Evolutionary conservation across 225 moss, liverwort and hornwort genomes (phyloP).

Genomic region (Pseudoscleropodium purum): DNA sequence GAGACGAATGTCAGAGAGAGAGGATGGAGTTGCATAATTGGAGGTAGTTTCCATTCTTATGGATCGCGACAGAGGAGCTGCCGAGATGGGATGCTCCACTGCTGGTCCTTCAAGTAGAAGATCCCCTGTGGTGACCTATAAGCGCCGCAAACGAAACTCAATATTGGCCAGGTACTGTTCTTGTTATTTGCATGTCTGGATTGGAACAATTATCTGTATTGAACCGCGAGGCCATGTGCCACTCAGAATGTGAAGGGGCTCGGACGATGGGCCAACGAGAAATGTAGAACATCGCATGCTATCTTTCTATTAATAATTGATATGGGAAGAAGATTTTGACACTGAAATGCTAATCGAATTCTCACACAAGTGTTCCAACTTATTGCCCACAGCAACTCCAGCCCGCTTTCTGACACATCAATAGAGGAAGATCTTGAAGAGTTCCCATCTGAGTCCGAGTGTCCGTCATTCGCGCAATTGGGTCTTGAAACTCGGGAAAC

Average conservation of each 20-base stretch:
- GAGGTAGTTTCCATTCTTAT: constrained; percentile 2
- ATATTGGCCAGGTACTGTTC: constrained; percentile 1
- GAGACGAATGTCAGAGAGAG: background rate
- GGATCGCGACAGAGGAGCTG: constrained; percentile 6
- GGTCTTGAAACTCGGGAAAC: constrained; percentile 2
- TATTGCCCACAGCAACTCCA: background rate
- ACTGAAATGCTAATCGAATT: background rate
- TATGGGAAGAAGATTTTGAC: background rate
- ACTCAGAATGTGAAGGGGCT: background rate
- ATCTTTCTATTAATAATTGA: background rate
- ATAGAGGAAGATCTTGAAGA: background rate
- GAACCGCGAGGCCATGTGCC: background rate
- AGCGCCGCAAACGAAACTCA: constrained; percentile 34
- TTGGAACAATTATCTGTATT: background rate
- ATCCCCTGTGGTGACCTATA: constrained; percentile 25
- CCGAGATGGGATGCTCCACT: constrained; percentile 2
- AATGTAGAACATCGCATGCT: background rate
- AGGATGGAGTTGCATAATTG: constrained; percentile 19
- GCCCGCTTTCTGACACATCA: background rate
- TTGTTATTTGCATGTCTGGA: background rate
- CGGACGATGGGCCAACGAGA: background rate
- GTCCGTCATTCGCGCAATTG: background rate
- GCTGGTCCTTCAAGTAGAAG: background rate
- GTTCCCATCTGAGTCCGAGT: background rate
- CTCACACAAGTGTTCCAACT: background rate